Evolutionary conservation across 441 rosid species (phyloP).

Genomic region (Cnidoscolus chayamansa): DNA sequence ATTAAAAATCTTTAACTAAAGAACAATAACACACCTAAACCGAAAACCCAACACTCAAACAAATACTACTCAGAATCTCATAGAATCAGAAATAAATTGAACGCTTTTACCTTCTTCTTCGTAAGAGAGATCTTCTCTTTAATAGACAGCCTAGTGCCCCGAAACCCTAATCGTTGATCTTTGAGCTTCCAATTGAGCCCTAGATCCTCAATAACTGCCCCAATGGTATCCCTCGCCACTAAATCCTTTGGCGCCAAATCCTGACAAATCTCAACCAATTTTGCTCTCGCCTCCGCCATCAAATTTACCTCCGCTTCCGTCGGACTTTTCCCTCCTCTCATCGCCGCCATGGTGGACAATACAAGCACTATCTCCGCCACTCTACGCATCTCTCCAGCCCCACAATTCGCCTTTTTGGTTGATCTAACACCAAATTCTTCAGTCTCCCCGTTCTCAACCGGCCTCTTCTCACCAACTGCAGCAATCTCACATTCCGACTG

Average conservation of each 20-base stretch:
- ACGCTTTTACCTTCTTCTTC: slow-evolving; percentile 57
- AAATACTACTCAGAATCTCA: background rate
- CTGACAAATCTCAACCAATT: slow-evolving; percentile 51
- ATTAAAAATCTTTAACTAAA: background rate
- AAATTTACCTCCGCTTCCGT: slow-evolving; percentile 58
- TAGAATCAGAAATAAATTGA: background rate
- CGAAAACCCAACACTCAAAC: background rate
- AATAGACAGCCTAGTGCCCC: slow-evolving; percentile 52
- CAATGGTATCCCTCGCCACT: slow-evolving; percentile 49
- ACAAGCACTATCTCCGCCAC: slow-evolving; percentile 90
- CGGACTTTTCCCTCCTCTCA: slow-evolving; percentile 64
- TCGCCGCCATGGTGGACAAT: slow-evolving; percentile 66
- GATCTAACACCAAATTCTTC: slow-evolving; percentile 23
- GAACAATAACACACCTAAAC: background rate
- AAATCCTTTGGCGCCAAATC: slow-evolving; percentile 62
- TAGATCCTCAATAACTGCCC: slow-evolving; percentile 68
- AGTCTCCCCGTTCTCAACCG: slow-evolving; percentile 27
- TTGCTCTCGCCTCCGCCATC: slow-evolving; percentile 83
- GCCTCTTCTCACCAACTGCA: slow-evolving; percentile 39
- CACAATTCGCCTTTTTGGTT: slow-evolving; percentile 43
- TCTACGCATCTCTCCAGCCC: slow-evolving; percentile 39
- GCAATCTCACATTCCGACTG: slow-evolving; percentile 21
- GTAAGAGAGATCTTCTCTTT: slow-evolving; percentile 60
- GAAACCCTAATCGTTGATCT: slow-evolving; percentile 63
- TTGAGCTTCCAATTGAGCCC: slow-evolving; percentile 60